Base-by-base conservation (phyloP, 1,139 yeast genomes). In the Suhomyces coccinellae region DNA sequence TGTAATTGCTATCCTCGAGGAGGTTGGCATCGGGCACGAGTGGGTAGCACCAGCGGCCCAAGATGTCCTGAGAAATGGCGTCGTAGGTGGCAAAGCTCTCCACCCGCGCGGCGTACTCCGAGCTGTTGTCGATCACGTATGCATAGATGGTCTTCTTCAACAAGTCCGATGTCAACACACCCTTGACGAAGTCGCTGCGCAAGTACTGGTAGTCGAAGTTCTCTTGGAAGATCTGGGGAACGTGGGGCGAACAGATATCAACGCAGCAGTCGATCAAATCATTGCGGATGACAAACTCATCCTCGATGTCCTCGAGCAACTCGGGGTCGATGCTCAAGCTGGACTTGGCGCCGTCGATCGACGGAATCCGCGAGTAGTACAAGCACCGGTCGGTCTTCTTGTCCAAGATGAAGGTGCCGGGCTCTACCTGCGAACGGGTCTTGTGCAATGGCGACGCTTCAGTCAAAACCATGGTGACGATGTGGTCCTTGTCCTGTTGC, bases 241-340 rank as follows among this genome's bases (percentile, higher is more conserved):
- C 97, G 55, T 86, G 91, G 1, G 96, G 91, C 7, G 97, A 77
- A 65, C 99, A 93, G 49, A 93, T 89, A 67, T 93, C 99, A 48
- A 93, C 89, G 61, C 87, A 95, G 65, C 99, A 93, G 68, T 93
- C 99, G 51, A 95, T 90, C 53, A 93, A 77, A 65, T 93, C 98
- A 62, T 93, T 95, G 61, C 97, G 79, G 47, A 93, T 73, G 11
- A 80, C 79, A 53, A 93, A 81, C 49, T 87, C 91, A 49, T 86
- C 90, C 29, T 66, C 72, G 36, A 86, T 83, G 49, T 80, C 85
- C 52, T 85, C 90, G 54, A 91, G 73, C 42, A 93, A 73, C 61
- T 89, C 96, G 0, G 95, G 87, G 60, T 93, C 98, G 41, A 93
- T 79, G 47, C 79, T 76, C 28, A 91, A 76, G n/a, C 77, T 62